Conservation (phyloP, 345 rosid species). For the Garcia nutans region DNA sequence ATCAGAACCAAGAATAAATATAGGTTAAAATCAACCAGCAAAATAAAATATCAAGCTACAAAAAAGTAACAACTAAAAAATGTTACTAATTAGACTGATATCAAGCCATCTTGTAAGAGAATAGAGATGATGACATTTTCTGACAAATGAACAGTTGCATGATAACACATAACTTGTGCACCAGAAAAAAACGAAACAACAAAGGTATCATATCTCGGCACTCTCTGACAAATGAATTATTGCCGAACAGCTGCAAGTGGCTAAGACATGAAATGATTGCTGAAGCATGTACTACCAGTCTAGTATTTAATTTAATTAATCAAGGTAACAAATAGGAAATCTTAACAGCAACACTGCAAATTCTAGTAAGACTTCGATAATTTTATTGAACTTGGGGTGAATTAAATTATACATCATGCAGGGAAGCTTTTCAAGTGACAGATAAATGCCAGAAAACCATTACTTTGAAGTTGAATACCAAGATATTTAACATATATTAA, state of each 20-base stretch:
- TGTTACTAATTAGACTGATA: neutral
- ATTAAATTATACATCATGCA: too few species aligned
- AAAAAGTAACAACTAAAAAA: constrained; percentile 1
- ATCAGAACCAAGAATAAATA: neutral
- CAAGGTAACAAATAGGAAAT: too few species aligned
- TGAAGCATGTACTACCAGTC: too few species aligned
- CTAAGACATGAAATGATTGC: too few species aligned
- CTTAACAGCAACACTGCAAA: too few species aligned
- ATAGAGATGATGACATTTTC: neutral
- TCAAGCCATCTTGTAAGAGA: too few species aligned
- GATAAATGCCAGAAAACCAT: neutral
- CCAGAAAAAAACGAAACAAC: too few species aligned
- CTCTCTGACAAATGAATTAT: neutral
- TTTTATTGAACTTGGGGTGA: too few species aligned
- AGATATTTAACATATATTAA: neutral
- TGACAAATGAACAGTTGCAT: neutral
- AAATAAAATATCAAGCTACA: neutral
- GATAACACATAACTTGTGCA: neutral
- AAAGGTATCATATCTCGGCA: neutral
- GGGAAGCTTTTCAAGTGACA: neutral
- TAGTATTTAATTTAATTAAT: too few species aligned
- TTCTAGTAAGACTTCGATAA: too few species aligned
- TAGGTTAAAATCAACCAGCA: neutral
- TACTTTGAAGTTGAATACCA: neutral
- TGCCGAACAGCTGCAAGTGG: too few species aligned